Conservation (phyloP, 331 rosid species). For the Cydonia oblonga region DNA sequence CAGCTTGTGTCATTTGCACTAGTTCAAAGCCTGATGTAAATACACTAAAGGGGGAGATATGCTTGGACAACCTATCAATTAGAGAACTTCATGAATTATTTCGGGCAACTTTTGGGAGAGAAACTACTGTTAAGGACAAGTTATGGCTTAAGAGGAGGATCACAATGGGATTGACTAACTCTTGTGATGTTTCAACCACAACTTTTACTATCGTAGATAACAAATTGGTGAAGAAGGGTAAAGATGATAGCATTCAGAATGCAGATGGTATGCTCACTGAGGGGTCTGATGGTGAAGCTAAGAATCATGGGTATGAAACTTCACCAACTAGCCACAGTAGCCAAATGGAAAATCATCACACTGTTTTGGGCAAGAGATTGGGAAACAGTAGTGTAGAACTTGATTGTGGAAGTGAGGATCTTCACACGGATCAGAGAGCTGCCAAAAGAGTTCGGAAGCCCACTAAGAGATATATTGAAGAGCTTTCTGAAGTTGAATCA, state of each 20-base stretch:
- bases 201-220: constrained; percentile 54
- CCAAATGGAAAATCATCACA: constrained; percentile 36
- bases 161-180: constrained; percentile 86
- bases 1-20: constrained; percentile 44
- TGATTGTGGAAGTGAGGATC: constrained; percentile 42
- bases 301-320: constrained; percentile 23
- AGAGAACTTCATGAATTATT: constrained; percentile 88
- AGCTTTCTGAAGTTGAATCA: constrained; percentile 71
- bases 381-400: constrained; percentile 29
- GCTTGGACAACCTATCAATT: constrained; percentile 76
- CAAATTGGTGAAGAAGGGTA: constrained; percentile 32
- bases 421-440: constrained; percentile 39
- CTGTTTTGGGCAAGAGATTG: constrained; percentile 30
- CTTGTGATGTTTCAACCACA: constrained; percentile 66
- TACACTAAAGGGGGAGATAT: constrained; percentile 56
- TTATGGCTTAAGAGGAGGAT: constrained; percentile 91
- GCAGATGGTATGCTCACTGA: constrained; percentile 20
- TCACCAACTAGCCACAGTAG: constrained; percentile 28
- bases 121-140: constrained; percentile 90
- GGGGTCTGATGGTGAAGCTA: constrained; percentile 23
- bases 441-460: constrained; percentile 86
- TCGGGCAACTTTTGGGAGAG: constrained; percentile 83
- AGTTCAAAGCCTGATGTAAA: constrained; percentile 38
- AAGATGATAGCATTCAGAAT: constrained; percentile 35
- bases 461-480: constrained; percentile 94